These are phyloP conservation scores for Chaetothyriales sp. DNA, from an alignment of 2,329 filamentous ascomycete species.

Conservation along the genomic window DNA sequence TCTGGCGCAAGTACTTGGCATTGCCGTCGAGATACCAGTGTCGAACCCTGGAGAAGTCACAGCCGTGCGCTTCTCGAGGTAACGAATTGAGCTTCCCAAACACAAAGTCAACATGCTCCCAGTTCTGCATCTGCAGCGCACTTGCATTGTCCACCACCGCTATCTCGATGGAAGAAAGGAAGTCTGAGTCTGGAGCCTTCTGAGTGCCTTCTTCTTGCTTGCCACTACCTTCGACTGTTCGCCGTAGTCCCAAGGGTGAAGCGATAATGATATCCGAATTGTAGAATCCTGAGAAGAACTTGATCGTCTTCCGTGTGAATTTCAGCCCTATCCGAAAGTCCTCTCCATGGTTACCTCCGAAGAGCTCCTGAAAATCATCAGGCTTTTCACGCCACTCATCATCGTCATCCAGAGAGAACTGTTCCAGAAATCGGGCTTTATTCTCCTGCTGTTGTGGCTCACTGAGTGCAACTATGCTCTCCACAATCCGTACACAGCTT, in stretches of 20 bases:
- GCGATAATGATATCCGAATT: constrained; percentile 90
- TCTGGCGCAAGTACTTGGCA: constrained; percentile 70
- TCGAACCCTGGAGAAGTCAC: constrained; percentile 82
- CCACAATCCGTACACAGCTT: constrained; percentile 64
- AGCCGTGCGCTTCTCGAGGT: constrained; percentile 77
- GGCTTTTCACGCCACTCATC: constrained; percentile 58
- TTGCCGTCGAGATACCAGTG: constrained; percentile 88
- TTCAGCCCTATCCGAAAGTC: constrained; percentile 95
- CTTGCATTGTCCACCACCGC: constrained; percentile 85
- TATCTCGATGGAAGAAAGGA: constrained; percentile 78
- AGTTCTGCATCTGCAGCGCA: constrained; percentile 92
- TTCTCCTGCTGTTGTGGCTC: constrained; percentile 88
- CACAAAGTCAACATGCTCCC: constrained; percentile 88
- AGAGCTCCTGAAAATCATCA: constrained; percentile 76
- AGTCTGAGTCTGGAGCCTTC: constrained; percentile 62
- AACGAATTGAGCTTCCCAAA: constrained; percentile 85
- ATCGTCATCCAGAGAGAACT: constrained; percentile 56
- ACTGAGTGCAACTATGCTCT: constrained; percentile 62
- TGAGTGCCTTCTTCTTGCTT: constrained; percentile 34
- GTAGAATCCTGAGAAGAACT: constrained; percentile 91
- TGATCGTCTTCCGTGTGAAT: constrained; percentile 89
- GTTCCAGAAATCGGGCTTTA: constrained; percentile 78
- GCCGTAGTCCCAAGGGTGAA: constrained; percentile 75
- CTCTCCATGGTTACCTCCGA: constrained; percentile 91
- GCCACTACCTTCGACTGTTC: constrained; percentile 62